A percentile compares a stretch with the other conserved stretches of the same genome.
These are phyloP conservation scores for Andalucia godoyi DNA, from an alignment of 78 protist genomes.

Conservation along the genomic window DNA sequence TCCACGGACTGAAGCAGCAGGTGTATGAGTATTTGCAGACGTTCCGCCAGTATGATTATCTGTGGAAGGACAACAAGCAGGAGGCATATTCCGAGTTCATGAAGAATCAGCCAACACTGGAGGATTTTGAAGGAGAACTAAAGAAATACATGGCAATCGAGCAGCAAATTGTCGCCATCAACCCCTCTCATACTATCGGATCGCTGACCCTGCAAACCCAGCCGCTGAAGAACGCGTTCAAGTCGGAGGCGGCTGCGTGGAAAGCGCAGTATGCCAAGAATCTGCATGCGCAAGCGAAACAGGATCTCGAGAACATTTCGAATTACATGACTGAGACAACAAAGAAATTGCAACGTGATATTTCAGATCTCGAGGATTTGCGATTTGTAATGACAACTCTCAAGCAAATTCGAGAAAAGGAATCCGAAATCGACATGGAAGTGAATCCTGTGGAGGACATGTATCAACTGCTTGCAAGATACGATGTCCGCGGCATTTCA, in stretches of 20 bases:
- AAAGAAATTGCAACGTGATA: slow-evolving; percentile 1
- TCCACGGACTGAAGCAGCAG: slow-evolving; percentile 17
- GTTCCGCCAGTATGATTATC: slow-evolving; percentile 32
- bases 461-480: slow-evolving; percentile 37
- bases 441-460: slow-evolving; percentile 46
- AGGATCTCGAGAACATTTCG: slow-evolving; percentile 3
- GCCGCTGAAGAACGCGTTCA: slow-evolving; percentile 35
- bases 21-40: slow-evolving; percentile 26
- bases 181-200: slow-evolving; percentile 20
- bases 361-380: slow-evolving; percentile 37
- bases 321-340: slow-evolving; percentile 13
- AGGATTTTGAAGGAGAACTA: slow-evolving; percentile 35
- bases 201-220: slow-evolving; percentile 29
- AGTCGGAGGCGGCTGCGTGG: slow-evolving; percentile 39
- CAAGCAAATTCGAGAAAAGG: slow-evolving; percentile 28
- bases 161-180: slow-evolving; percentile 1
- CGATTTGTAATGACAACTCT: slow-evolving; percentile 32
- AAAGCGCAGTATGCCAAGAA: slow-evolving; percentile 44
- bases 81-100: slow-evolving; percentile 23
- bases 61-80: slow-evolving; percentile 39
- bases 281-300: slow-evolving; percentile 25
- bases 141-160: slow-evolving; percentile 22
- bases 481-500: slow-evolving; percentile 24
- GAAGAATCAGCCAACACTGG: slow-evolving; percentile 26
- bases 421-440: slow-evolving; percentile 24